Conservation (phyloP, 441 rosid species). For the Arabidopsis lyrata region DNA sequence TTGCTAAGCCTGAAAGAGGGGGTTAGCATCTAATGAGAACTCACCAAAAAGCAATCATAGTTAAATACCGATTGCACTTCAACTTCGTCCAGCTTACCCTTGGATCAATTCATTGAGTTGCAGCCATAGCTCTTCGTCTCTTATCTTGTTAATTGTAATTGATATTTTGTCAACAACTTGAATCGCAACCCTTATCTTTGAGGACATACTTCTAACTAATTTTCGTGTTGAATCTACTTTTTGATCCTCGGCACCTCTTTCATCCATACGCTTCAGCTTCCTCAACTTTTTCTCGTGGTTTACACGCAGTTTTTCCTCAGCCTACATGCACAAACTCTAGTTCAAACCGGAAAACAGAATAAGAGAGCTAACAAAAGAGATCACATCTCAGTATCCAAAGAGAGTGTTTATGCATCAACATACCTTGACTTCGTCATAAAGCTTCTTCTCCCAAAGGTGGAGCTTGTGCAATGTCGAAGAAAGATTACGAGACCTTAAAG, state of each 20-base stretch:
- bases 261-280: slow-evolving; percentile 77
- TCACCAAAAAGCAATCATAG: not conserved
- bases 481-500: slow-evolving; percentile 68
- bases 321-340: slow-evolving; percentile 50
- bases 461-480: slow-evolving; percentile 91
- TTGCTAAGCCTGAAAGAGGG: slow-evolving; percentile 62
- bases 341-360: slow-evolving; percentile 15
- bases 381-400: not conserved
- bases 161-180: slow-evolving; percentile 90
- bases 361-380: slow-evolving; percentile 1
- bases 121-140: slow-evolving; percentile 97
- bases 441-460: slow-evolving; percentile 94
- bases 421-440: slow-evolving; percentile 90
- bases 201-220: slow-evolving; percentile 66
- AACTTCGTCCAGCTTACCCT: slow-evolving; percentile 61
- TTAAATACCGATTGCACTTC: not conserved
- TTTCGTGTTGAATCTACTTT: slow-evolving; percentile 68
- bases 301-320: slow-evolving; percentile 88
- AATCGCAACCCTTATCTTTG: slow-evolving; percentile 85
- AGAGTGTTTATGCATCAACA: not conserved
- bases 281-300: slow-evolving; percentile 67
- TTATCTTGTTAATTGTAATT: slow-evolving; percentile 80
- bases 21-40: slow-evolving; percentile 1
- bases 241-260: slow-evolving; percentile 76
- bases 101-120: slow-evolving; percentile 78